These are phyloP conservation scores for Ceratobasidium sp. DNA, from an alignment of 1,284 basidiomycete genomes.

Conservation along the genomic window DNA sequence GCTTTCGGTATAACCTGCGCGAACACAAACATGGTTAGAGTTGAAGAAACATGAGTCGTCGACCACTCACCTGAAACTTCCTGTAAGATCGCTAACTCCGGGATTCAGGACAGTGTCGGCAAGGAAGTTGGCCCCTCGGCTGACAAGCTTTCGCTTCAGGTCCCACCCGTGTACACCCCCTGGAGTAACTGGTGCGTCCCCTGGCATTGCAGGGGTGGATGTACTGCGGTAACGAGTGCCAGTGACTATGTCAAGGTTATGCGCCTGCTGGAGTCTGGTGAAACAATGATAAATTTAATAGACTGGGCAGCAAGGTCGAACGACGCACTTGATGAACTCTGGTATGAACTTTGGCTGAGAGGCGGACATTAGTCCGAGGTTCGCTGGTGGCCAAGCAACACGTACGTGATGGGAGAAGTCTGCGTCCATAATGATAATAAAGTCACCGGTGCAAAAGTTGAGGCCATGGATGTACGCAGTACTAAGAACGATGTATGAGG, in stretches of 20 bases:
- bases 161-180: conserved; percentile 93
- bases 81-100: conserved; percentile 87
- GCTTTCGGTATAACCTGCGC: conserved; percentile 77
- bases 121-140: conserved; percentile 86
- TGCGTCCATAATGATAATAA: conserved; percentile 96
- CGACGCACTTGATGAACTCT: conserved; percentile 77
- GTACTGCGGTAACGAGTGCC: conserved; percentile 85
- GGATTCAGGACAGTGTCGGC: conserved; percentile 84
- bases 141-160: conserved; percentile 85
- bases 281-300: conserved; percentile 1
- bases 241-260: conserved; percentile 89
- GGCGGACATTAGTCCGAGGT: conserved; percentile 2
- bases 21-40: neutral
- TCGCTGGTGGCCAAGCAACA: neutral
- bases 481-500: conserved; percentile 56
- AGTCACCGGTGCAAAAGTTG: conserved; percentile 88
- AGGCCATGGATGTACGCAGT: conserved; percentile 94
- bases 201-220: conserved; percentile 64
- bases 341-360: conserved; percentile 88
- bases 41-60: neutral
- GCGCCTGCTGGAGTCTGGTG: conserved; percentile 68
- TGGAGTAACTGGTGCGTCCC: conserved; percentile 59
- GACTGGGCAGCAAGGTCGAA: neutral
- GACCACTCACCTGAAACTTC: conserved; percentile 78
- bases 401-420: conserved; percentile 94